Base-by-base conservation (phyloP, 2,329 filamentous ascomycete genomes). In the Mycosphaerella arachidis region DNA sequence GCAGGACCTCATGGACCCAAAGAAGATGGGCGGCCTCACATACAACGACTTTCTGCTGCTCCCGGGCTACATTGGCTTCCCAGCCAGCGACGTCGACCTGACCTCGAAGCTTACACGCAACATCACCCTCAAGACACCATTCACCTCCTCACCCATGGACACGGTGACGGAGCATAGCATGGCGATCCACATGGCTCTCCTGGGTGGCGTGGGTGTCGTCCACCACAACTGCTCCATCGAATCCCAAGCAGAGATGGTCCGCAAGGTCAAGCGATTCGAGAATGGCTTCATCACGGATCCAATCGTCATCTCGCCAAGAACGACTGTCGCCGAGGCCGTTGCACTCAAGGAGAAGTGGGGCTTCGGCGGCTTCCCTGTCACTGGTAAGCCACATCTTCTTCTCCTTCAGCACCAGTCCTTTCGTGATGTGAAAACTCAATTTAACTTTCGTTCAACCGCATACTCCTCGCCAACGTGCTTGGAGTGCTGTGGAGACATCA, bases 371-470 rank as follows among this genome's bases (percentile, higher is more conserved):
- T 97, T 97, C 80, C 94, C 94, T 62, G 93, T 99, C 61, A 99
- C 94, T 79, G 94, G 95, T 99, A 82, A 84, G 93, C 53, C 35
- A 58, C 61, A 46, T 55, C 63, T 63, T 57, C 58, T 52, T 61
- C n/a, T 43, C 52, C 40, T 37, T 63, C 59, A 61, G 60, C 65
- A 43, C 61, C 57, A 59, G 61, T 29, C 48, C 57, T 79, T 79
- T 69, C 78, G 81, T 92, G 90, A 96, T 96, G 94, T 85, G 75
- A 77, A 81, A 83, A 79, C 81, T 82, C 84, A 77, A 77, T 85
- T 89, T 97, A 97, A 97, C 94, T 99, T 99, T 99, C 94, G 94
- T 99, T 99, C 94, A 93, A 93, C 94, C 91, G 91, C 84, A 95
- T 88, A 85, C 89, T 90, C 80, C 68, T 67, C 59, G 70, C 69